phyloP scores from a whole-genome alignment of 192 early-diverging fungal species.

The Entophlyctis luteolus region DNA sequence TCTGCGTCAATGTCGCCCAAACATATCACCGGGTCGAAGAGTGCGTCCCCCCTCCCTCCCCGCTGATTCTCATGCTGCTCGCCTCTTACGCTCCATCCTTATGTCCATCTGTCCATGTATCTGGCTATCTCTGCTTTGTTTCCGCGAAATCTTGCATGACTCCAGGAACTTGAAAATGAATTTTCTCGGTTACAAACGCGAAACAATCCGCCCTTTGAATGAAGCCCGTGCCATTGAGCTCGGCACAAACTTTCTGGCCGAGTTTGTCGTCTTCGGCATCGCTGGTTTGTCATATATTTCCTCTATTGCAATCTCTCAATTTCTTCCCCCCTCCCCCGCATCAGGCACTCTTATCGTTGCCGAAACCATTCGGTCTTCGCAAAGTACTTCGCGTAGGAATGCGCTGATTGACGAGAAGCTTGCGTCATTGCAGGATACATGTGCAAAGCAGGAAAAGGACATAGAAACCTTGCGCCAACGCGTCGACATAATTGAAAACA shows the following conservation, averaged over 20 bases:
- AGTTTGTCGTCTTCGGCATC: conserved; percentile 41
- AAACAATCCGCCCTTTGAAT: conserved; percentile 43
- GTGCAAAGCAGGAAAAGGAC: no score
- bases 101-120: not conserved
- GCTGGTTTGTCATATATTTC: conserved; percentile 14
- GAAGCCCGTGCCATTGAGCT: conserved; percentile 47
- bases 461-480: no score
- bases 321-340: not conserved
- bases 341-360: not conserved
- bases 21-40: conserved; percentile 28
- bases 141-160: no score
- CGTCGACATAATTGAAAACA: no score
- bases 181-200: conserved; percentile 42
- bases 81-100: not conserved
- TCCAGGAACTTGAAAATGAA: conserved; percentile 29
- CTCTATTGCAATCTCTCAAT: not conserved
- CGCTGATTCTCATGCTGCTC: not conserved
- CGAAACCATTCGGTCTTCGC: not conserved
- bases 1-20: conserved; percentile 43
- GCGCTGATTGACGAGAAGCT: not conserved
- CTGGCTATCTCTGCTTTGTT: no score
- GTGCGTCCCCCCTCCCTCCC: not conserved
- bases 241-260: conserved; percentile 42
- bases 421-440: no score
- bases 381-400: not conserved